phyloP scores from a whole-genome alignment of 164 flowering plant genomes.

The Cinnamomum chago region DNA sequence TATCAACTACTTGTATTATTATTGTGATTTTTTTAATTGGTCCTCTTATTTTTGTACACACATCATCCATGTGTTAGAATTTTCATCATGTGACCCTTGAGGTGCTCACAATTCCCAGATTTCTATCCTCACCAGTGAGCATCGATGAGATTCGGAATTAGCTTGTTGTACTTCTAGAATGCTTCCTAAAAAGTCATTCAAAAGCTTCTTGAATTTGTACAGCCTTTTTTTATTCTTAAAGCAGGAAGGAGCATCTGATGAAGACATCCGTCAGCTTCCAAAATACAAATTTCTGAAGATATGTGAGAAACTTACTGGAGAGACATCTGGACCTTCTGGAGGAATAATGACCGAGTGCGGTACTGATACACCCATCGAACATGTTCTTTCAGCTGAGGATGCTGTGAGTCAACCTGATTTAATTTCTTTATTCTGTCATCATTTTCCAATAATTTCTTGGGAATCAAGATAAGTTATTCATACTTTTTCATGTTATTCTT shows the following conservation, averaged over 20 bases:
- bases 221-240: constrained; percentile 5
- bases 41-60: background rate
- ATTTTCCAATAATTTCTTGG: background rate
- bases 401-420: constrained; percentile 41
- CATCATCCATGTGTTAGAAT: background rate
- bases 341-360: constrained; percentile 65
- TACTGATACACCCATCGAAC: constrained; percentile 44
- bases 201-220: background rate
- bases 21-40: background rate
- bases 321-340: constrained; percentile 36
- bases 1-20: background rate
- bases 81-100: no score
- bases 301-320: constrained; percentile 41
- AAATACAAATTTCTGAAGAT: constrained; percentile 47
- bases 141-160: background rate
- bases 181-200: background rate
- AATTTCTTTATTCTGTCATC: background rate
- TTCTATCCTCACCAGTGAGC: background rate
- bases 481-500: no score
- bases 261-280: constrained; percentile 54
- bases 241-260: constrained; percentile 78
- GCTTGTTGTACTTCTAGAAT: background rate
- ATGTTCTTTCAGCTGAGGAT: constrained; percentile 46
- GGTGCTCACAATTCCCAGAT: no score
- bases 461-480: background rate